A percentile compares a stretch with the other conserved stretches of the same genome.
phyloP scores from a whole-genome alignment of 2,329 filamentous ascomycete genomes.

The Cladosporium cucumerinum region DNA sequence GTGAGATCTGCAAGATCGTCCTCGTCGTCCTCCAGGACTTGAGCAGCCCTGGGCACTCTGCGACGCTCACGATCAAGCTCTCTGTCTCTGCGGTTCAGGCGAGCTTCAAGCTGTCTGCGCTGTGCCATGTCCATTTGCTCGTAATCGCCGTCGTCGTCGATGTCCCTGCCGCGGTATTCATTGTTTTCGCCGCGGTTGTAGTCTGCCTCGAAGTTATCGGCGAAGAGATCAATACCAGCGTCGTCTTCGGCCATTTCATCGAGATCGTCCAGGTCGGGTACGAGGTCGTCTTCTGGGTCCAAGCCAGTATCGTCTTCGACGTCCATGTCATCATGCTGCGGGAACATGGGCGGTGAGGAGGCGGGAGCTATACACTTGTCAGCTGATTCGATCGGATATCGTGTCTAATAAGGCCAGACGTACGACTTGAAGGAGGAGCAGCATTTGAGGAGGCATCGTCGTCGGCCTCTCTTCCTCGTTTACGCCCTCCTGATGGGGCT shows the following conservation, averaged over 20 bases:
- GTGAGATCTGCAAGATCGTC: slow-evolving; percentile 82
- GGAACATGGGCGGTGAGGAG: slow-evolving; percentile 63
- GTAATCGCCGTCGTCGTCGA: slow-evolving; percentile 76
- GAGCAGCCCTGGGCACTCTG: slow-evolving; percentile 67
- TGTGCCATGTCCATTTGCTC: slow-evolving; percentile 65
- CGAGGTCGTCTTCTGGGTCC: slow-evolving; percentile 64
- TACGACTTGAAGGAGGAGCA: slow-evolving; percentile 61
- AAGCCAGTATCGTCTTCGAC: slow-evolving; percentile 61
- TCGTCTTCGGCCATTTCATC: slow-evolving; percentile 69
- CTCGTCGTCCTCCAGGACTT: slow-evolving; percentile 66
- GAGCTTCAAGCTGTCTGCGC: slow-evolving; percentile 67
- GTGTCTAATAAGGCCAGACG: slow-evolving; percentile 34
- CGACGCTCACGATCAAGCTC: slow-evolving; percentile 66
- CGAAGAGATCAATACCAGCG: slow-evolving; percentile 69
- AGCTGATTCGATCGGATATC: not conserved
- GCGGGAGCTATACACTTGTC: slow-evolving; percentile 43
- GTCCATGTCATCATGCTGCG: slow-evolving; percentile 61
- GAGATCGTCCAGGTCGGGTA: slow-evolving; percentile 62
- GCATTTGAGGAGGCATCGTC: slow-evolving; percentile 56
- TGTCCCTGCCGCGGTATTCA: slow-evolving; percentile 64
- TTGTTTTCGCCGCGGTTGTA: slow-evolving; percentile 54
- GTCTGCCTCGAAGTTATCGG: slow-evolving; percentile 63
- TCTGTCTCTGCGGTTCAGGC: slow-evolving; percentile 69
- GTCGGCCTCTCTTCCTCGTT: slow-evolving; percentile 64
- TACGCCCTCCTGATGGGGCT: slow-evolving; percentile 52